Percentiles rank a stretch among this genome's conserved stretches.
These are phyloP conservation scores for Solanum bulbocastanum DNA, from an alignment of 257 asterid species.

Conservation along the genomic window DNA sequence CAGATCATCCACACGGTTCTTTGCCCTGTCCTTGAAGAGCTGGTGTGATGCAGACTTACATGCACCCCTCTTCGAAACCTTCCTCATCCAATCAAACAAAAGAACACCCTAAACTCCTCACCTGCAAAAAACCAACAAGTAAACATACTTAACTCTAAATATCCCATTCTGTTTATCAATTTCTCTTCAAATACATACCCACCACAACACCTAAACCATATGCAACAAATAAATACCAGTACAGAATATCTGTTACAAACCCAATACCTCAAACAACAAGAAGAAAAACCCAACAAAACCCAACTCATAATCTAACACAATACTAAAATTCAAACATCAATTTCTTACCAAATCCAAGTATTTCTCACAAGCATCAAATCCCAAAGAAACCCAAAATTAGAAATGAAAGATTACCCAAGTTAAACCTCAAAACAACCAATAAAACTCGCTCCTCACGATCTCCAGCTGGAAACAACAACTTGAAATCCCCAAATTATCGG, in stretches of 20 bases:
- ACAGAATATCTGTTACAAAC: not conserved
- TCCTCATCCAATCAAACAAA: constrained; percentile 48
- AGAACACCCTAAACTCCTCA: constrained; percentile 11
- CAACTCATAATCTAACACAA: not conserved
- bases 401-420: not conserved
- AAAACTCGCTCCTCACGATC: not conserved
- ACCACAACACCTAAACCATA: not conserved
- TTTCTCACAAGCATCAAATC: not conserved
- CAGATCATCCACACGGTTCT: constrained; percentile 93
- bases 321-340: not conserved
- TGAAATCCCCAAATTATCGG: not conserved
- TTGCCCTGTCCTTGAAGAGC: constrained; percentile 88
- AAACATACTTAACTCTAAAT: not conserved
- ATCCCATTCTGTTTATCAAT: not conserved
- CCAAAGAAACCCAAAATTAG: not conserved
- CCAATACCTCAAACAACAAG: not conserved
- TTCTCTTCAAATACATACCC: not conserved
- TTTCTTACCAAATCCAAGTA: not conserved
- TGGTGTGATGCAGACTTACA: constrained; percentile 83
- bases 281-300: not conserved
- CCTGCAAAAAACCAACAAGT: constrained; percentile 19
- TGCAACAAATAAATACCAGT: not conserved
- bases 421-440: not conserved
- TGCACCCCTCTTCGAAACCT: constrained; percentile 69
- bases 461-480: not conserved